Evolutionary conservation across 2,329 filamentous ascomycete genomes (phyloP).

Genomic region (Didymella glomerata): DNA sequence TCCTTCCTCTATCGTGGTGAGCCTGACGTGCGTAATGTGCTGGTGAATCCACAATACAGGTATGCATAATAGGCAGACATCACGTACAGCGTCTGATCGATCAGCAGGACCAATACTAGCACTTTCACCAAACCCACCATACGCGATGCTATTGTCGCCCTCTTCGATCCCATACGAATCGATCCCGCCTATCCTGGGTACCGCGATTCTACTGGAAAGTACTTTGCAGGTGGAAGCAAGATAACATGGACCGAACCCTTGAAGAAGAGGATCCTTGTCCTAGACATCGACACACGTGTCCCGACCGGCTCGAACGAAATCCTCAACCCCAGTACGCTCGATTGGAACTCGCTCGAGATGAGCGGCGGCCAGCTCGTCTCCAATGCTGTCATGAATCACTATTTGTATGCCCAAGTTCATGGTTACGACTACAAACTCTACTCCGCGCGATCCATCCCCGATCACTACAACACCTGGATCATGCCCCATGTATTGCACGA

Average conservation of each 20-base stretch:
- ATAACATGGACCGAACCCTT: slow-evolving; percentile 36
- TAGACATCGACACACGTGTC: slow-evolving; percentile 46
- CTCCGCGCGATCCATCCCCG: slow-evolving; percentile 48
- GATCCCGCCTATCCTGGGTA: slow-evolving; percentile 23
- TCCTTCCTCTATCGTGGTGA: slow-evolving; percentile 25
- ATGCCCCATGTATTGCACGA: slow-evolving; percentile 54
- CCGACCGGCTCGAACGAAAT: slow-evolving; percentile 41
- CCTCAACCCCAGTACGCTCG: slow-evolving; percentile 51
- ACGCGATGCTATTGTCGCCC: slow-evolving; percentile 25
- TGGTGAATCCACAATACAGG: slow-evolving; percentile 22
- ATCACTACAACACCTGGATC: slow-evolving; percentile 55
- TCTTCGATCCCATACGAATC: slow-evolving; percentile 30
- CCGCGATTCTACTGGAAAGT: slow-evolving; percentile 25
- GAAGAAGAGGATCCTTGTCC: slow-evolving; percentile 35
- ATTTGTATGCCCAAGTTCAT: slow-evolving; percentile 34
- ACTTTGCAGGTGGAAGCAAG: slow-evolving; percentile 16
- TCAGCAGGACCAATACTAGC: not conserved
- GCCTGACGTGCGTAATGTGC: slow-evolving; percentile 5
- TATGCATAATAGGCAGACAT: slow-evolving; percentile 1
- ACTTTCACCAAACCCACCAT: slow-evolving; percentile 20
- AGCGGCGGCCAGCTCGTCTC: slow-evolving; percentile 41
- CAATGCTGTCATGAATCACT: slow-evolving; percentile 30
- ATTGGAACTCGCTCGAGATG: slow-evolving; percentile 27
- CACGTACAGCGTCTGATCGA: slow-evolving; percentile 1
- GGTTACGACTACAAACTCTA: slow-evolving; percentile 58